Base-by-base conservation (phyloP, 1,284 basidiomycete species). In the Puccinia hordei region DNA sequence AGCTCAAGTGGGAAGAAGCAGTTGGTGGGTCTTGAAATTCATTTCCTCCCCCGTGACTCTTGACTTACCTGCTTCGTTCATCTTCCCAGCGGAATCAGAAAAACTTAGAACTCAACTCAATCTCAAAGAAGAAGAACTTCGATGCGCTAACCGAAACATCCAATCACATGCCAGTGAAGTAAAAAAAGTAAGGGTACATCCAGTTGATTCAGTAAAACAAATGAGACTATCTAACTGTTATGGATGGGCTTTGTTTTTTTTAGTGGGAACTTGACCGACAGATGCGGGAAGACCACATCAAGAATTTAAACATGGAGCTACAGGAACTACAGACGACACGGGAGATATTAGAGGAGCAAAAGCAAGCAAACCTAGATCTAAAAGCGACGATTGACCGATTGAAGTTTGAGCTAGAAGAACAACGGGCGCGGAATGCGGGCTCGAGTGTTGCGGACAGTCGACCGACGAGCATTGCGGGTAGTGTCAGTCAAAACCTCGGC, bases 371-470 rank as follows among this genome's bases (percentile, higher is more conserved):
- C 35, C 46, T 73, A 10, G 69, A 80, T 24, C 46, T 80, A n/a
- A 72, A 80, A 19, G 51, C 55, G 24, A 80, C 77, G 59, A 72
- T 80, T 13, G 77, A 80, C 46, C 46, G 53, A 35, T 30, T 80
- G 12, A 80, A 80, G 49, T 71, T 41, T 65, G 77, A 80, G 51
- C 35, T 80, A 9, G 77, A 80, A 24, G 77, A 80, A 59, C 57
- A 72, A 44, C 10, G 69, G 41, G 27, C 35, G 5, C 49, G 55
- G 27, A 44, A 73, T 13, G 38, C 68, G 8, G 57, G 55, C 4
- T 63, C 68, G 27, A 80, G 59, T 51, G 46, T 65, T 9, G 35
- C 69, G n/a, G 59, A 44, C 5, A 63, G 55, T 63, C 33, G 68
- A 24, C 77, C 77, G 10, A 57, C 19, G 2, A 73, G 68, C 63